These are phyloP conservation scores for Claviceps humidiphila DNA, from an alignment of 2,329 filamentous ascomycete genomes.

Conservation along the genomic window DNA sequence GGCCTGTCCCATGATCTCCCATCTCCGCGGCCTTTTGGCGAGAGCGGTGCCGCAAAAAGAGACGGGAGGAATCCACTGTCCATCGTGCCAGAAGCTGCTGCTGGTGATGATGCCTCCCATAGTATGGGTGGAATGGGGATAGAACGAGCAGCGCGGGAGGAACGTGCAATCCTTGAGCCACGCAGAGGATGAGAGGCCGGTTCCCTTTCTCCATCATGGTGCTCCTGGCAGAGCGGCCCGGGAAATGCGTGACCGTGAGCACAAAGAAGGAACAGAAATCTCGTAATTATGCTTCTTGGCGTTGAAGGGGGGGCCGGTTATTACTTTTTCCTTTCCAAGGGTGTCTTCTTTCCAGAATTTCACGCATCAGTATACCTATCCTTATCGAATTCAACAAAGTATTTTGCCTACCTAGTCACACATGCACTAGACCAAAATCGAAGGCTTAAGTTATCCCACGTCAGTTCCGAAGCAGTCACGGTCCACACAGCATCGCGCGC, in stretches of 20 bases:
- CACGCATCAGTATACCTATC: neutral
- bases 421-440: too few species aligned
- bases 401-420: neutral
- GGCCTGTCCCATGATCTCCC: constrained; percentile 16
- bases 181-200: constrained; percentile 20
- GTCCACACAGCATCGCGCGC: too few species aligned
- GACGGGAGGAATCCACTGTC: constrained; percentile 36
- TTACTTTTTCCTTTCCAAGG: neutral
- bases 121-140: constrained; percentile 48
- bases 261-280: neutral
- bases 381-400: neutral
- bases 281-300: neutral
- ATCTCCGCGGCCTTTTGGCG: constrained; percentile 27
- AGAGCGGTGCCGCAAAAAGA: constrained; percentile 28
- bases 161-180: constrained; percentile 15
- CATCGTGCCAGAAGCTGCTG: constrained; percentile 29
- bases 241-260: neutral
- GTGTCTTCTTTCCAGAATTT: neutral
- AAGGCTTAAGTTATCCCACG: too few species aligned
- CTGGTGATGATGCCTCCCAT: constrained; percentile 35
- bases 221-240: constrained; percentile 37
- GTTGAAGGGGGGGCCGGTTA: neutral
- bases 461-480: too few species aligned
- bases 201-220: constrained; percentile 36
- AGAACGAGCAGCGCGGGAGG: neutral